phyloP scores from a whole-genome alignment of 768 basidiomycete species.

The Tulasnella sp. region DNA sequence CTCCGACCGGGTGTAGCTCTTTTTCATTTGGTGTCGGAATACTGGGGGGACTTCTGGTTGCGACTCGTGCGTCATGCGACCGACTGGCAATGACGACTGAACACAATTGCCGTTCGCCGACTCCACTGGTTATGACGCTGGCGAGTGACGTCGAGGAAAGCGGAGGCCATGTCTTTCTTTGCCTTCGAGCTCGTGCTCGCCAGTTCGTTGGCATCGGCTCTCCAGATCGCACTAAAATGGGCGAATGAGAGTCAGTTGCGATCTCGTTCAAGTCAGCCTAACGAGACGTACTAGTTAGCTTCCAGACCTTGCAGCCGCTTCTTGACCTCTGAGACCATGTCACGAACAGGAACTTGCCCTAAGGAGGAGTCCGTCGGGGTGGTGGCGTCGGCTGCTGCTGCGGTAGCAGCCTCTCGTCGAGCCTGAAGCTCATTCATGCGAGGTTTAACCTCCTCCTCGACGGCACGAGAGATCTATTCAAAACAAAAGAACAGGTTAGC shows the following conservation, averaged over 20 bases:
- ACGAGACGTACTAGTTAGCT: slow-evolving; percentile 49
- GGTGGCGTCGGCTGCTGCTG: too few relatives aligned
- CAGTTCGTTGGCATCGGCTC: slow-evolving; percentile 47
- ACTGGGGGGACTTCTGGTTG: too few relatives aligned
- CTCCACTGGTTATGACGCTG: slow-evolving; percentile 79
- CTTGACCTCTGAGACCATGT: slow-evolving; percentile 57
- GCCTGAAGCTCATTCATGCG: slow-evolving; percentile 37
- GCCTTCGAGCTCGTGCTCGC: slow-evolving; percentile 59
- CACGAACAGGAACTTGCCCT: slow-evolving; percentile 51
- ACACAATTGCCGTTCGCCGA: slow-evolving; percentile 60
- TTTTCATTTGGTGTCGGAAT: too few relatives aligned
- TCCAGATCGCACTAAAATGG: slow-evolving; percentile 42
- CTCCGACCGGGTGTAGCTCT: too few relatives aligned
- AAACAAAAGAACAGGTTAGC: too few relatives aligned
- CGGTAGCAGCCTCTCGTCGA: slow-evolving; percentile 21
- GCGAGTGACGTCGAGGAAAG: too few relatives aligned
- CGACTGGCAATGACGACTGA: slow-evolving; percentile 71
- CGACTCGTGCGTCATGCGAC: slow-evolving; percentile 81
- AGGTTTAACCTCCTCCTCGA: slow-evolving; percentile 61
- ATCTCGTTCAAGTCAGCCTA: background rate
- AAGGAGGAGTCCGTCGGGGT: too few relatives aligned
- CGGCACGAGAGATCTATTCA: slow-evolving; percentile 67
- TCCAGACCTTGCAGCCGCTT: slow-evolving; percentile 57
- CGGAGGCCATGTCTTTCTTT: slow-evolving; percentile 70
- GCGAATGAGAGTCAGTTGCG: background rate